phyloP scores from a whole-genome alignment of 148 eudicot species.

The Vaccinium vitisidaea region DNA sequence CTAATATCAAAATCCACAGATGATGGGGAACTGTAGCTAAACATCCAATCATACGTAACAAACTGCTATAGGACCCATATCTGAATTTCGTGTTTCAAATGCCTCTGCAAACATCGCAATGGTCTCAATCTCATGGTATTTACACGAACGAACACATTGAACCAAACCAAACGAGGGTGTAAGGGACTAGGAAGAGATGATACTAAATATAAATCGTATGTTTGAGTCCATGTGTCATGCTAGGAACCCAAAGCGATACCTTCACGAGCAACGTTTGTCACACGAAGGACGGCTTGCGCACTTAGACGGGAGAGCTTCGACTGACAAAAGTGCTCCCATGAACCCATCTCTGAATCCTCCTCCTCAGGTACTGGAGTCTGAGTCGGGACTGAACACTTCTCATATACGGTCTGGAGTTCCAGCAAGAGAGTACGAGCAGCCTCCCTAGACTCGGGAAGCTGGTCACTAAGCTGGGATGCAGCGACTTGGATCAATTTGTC shows the following conservation, averaged over 20 bases:
- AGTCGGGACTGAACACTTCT: constrained; percentile 25
- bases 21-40: constrained; percentile 9
- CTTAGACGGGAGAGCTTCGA: constrained; percentile 56
- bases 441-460: constrained; percentile 75
- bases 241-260: constrained; percentile 39
- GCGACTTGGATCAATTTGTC: constrained; percentile 61
- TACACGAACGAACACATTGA: constrained; percentile 13
- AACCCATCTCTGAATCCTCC: constrained; percentile 29
- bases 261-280: constrained; percentile 44
- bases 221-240: constrained; percentile 8
- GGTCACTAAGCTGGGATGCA: constrained; percentile 67
- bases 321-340: constrained; percentile 63
- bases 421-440: constrained; percentile 66
- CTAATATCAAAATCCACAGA: constrained; percentile 10
- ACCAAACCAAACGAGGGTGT: constrained; percentile 7
- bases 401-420: constrained; percentile 45
- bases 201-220: constrained; percentile 4
- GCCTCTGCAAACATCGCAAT: constrained; percentile 16
- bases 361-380: constrained; percentile 31
- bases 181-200: background rate
- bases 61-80: background rate
- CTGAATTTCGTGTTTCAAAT: constrained; percentile 15
- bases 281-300: constrained; percentile 71
- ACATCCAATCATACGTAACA: background rate
- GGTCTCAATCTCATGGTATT: constrained; percentile 12